Base-by-base conservation (phyloP, 495 filamentous ascomycete genomes). In the Venustampulla echinocandica region DNA sequence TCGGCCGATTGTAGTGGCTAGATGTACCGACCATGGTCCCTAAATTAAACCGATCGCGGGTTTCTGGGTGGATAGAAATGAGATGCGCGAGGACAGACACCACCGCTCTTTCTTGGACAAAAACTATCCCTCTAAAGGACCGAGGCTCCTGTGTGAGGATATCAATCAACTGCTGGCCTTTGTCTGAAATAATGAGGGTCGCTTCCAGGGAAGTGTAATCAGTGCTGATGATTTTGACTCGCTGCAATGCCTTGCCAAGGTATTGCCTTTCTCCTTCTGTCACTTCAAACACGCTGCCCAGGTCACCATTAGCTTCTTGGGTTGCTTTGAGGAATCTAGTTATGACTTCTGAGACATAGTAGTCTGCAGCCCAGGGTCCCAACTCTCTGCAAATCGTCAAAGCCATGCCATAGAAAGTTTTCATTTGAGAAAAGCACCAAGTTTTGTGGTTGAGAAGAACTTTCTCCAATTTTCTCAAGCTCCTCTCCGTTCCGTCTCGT, bases 21-120 rank as follows among this genome's bases (percentile, higher is more conserved):
- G 86, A 85, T 38, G 70, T 76, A n/a, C 90, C 92, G 20, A 93
- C 74, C 64, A 87, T 86, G 18, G 76, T 75, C 42, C 70, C 81
- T 28, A 80, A 62, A 27, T 57, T 69, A 53, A 87, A 87, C 2
- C 68, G 61, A n/a, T 65, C 55, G 38, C 58, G 71, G 0, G 77
- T 80, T 4, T 55, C 50, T 3, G 84, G 75, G 56, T 89, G 77
- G 0, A 67, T 50, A 0, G 76, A 74, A 0, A 96, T 57, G 2
- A 95, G 61, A 17, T 81, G 69, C 4, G 77, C 68, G 24, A 96
- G 60, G 4, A 87, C 74, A 4, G 71, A 69, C 14, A 85, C 86
- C 1, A 77, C 81, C 5, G 78, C 80, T 40, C 88, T 61, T 54
- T 90, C 81, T 43, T 80, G 67, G 6, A 80, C 87, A 53, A 98